These are phyloP conservation scores for Mortierella sp. DNA, from an alignment of 371 early-diverging fungal genomes.

Conservation along the genomic window DNA sequence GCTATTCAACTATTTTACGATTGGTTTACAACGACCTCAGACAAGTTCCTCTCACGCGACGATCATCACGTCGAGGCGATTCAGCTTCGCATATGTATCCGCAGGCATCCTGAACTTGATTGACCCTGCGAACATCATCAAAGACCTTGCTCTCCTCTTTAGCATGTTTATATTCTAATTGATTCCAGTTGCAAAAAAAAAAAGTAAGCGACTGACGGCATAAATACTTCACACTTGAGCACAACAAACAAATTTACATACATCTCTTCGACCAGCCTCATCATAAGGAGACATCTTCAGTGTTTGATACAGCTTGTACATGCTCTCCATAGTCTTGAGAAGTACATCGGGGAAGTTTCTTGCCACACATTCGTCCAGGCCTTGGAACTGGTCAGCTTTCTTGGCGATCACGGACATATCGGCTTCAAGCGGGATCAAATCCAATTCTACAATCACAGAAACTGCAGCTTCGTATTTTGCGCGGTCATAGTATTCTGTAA, in stretches of 20 bases:
- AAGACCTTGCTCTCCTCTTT: conserved; percentile 64
- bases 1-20: background rate
- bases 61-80: conserved; percentile 80
- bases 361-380: conserved; percentile 76
- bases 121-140: conserved; percentile 86
- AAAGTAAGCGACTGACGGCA: background rate
- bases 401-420: conserved; percentile 68
- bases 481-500: conserved; percentile 64
- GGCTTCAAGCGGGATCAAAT: conserved; percentile 73
- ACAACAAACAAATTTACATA: conserved; percentile 37
- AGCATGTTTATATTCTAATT: conserved; percentile 38
- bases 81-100: conserved; percentile 83
- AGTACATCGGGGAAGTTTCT: conserved; percentile 84
- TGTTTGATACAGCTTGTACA: conserved; percentile 68
- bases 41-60: conserved; percentile 52
- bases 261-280: conserved; percentile 56
- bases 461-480: conserved; percentile 67
- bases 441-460: conserved; percentile 60
- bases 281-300: conserved; percentile 63
- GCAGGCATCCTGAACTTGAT: conserved; percentile 87
- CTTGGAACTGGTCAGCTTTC: conserved; percentile 73
- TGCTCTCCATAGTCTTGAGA: conserved; percentile 76
- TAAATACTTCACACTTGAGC: background rate
- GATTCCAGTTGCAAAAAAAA: background rate
- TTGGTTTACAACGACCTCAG: background rate